Percentiles rank a stretch among this genome's conserved stretches.
phyloP scores from a whole-genome alignment of 768 basidiomycete genomes.

The Lyophyllum semitale region DNA sequence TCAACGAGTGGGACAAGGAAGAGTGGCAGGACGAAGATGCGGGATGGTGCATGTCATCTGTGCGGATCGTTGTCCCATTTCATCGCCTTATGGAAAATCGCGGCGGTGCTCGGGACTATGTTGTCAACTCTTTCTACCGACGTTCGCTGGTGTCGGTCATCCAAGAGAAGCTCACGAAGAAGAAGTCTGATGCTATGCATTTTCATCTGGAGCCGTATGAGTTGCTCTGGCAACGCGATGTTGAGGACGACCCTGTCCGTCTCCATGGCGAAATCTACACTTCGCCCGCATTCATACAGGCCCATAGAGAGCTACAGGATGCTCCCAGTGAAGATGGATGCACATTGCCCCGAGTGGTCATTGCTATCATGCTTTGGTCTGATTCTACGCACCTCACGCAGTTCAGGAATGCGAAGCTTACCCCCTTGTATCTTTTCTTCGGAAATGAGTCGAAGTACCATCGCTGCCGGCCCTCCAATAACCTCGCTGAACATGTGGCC shows the following conservation, averaged over 20 bases:
- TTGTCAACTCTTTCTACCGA: conserved; percentile 10
- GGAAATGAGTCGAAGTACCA: conserved; percentile 37
- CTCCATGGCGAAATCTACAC: conserved; percentile 20
- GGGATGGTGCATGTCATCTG: conserved; percentile 13
- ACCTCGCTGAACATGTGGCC: conserved; percentile 27
- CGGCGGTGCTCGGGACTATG: conserved; percentile 1
- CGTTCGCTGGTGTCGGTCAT: conserved; percentile 16
- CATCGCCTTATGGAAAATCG: not conserved
- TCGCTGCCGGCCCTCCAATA: conserved; percentile 18
- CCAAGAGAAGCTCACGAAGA: conserved; percentile 7
- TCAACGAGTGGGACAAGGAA: not conserved
- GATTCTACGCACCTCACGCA: conserved; percentile 29
- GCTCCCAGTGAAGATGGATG: conserved; percentile 9
- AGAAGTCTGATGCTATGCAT: not conserved
- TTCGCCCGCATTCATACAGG: conserved; percentile 13
- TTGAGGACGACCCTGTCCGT: not conserved
- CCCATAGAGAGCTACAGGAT: conserved; percentile 5
- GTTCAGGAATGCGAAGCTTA: conserved; percentile 29
- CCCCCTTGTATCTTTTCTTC: conserved; percentile 36
- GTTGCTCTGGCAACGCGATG: conserved; percentile 11
- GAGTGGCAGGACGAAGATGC: conserved; percentile 14
- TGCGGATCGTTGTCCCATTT: conserved; percentile 9
- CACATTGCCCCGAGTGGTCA: conserved; percentile 15
- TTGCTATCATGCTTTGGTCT: conserved; percentile 27
- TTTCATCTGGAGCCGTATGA: conserved; percentile 21